Base-by-base conservation (phyloP, 2,329 filamentous ascomycete genomes). In the Hirsutella rhossiliensis region DNA sequence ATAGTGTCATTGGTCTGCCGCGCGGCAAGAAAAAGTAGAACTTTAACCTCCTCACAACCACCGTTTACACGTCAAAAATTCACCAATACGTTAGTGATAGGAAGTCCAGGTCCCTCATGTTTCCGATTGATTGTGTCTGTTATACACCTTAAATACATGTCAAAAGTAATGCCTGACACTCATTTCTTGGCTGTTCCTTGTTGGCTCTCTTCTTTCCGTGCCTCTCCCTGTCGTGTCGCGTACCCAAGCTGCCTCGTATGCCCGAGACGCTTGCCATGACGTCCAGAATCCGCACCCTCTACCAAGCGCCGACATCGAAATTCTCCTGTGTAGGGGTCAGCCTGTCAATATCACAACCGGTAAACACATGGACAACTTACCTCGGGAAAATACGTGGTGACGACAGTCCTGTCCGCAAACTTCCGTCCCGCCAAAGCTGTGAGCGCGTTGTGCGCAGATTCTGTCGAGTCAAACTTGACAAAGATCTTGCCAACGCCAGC, bases 401-500 rank as follows among this genome's bases (percentile, higher is more conserved):
- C 88, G 27, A 98, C 94, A 4, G 92, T 98, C 54, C 94, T 79
- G 66, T 97, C 87, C 1, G 89, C 86, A 61, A 98, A 99, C 62
- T 97, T 96, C 51, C 94, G 78, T 40, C 92, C 92, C 28, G 94
- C 92, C 54, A 99, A 71, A n/a, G 87, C 82, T 56, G 83, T 81
- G 45, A 98, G 71, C 8, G 92, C 94, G 57, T 86, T 89, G 49
- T 84, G 82, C 18, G 90, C 86, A 9, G 82, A 79, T 42, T 88
- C 87, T 3, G 76, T 68, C 3, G 72, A 77, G 51, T 92, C 86
- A 58, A 87, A 98, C 62, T 96, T 97, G 69, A 98, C 82, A 61
- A 83, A 98, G 53, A 99, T 97, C 73, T 97, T 98, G 60, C 92
- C 92, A 19, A 98, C 88, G 40, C 92, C 92, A 28, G 87, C 78